Base-by-base conservation (phyloP, 148 eudicot genomes). In the Cornus kousa region DNA sequence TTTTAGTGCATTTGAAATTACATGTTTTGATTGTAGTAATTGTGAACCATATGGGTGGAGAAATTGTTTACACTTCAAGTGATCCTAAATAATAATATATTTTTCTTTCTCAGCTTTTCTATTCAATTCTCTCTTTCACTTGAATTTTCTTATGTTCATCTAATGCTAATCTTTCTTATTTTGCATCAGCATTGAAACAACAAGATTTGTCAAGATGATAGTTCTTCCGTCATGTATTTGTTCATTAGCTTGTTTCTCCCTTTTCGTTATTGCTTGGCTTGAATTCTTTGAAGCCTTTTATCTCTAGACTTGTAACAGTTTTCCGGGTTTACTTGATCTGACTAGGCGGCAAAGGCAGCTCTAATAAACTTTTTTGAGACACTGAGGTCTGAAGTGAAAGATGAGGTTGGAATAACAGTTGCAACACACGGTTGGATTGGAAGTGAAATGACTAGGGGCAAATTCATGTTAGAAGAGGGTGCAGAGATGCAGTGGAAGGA, bases 361-460 rank as follows among this genome's bases (percentile, higher is more conserved):
- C 84, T 95, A 65, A 81, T 91, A 31, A 95, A 95, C 87, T 95
- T 95, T 62, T 95, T 93, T n/a, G 98, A 95, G 86, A 91, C 97
- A 31, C 82, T 95, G 80, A 89, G 96, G 82, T 86, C 90, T 70
- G 98, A 95, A 81, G 82, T 95, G 78, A 89, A 82, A 76, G 92
- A 90, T 33, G 94, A 93, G 9, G 93, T 95, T 5, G 96, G 92
- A 33, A 85, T 95, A 75, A 95, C 98, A 32, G 84, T 95, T 31
- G 98, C 97, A 35, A 95, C 98, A 64, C 98, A 94, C 71, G 98
- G 98, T 72, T 94, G 95, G 98, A 85, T 91, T 62, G 95, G 97
- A 33, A 86, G 95, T 3, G 98, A 92, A 77, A 80, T 87, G 77
- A 79, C 75, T 17, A 77, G 88, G 23, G 94, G 98, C 17, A 93